A percentile compares a stretch with the other conserved stretches of the same genome.
These are phyloP conservation scores for Polyplosphaeria fusca DNA, from an alignment of 495 filamentous ascomycete genomes.

Conservation along the genomic window DNA sequence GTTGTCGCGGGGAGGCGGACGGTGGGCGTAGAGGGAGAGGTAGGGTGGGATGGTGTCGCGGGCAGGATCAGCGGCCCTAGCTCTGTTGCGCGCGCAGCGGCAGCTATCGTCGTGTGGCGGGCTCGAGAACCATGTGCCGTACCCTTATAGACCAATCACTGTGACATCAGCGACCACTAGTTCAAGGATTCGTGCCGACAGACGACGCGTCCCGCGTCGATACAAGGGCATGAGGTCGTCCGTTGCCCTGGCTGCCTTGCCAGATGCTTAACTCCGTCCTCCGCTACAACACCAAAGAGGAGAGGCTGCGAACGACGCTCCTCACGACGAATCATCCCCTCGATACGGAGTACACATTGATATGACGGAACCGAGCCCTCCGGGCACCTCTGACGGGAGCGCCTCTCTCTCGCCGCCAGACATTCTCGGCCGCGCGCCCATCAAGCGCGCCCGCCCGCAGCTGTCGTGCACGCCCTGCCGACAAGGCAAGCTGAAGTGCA, in stretches of 20 bases:
- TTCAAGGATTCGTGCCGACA: not conserved
- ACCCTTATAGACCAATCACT: too few species aligned
- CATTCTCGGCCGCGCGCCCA: slow-evolving; percentile 17
- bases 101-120: too few species aligned
- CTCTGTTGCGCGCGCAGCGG: too few species aligned
- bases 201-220: not conserved
- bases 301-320: not conserved
- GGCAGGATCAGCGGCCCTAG: too few species aligned
- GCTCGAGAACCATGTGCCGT: too few species aligned
- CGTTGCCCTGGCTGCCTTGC: not conserved
- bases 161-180: too few species aligned
- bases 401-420: slow-evolving; percentile 1
- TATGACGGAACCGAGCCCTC: slow-evolving; percentile 14
- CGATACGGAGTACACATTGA: too few species aligned
- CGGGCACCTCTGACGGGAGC: not conserved
- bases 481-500: slow-evolving; percentile 42
- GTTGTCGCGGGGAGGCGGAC: not conserved
- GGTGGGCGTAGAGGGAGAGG: not conserved
- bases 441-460: slow-evolving; percentile 40
- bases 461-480: slow-evolving; percentile 40
- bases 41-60: too few species aligned
- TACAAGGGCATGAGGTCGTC: not conserved
- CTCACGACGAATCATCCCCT: too few species aligned
- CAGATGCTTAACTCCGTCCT: not conserved
- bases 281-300: not conserved